A percentile compares a stretch with the other conserved stretches of the same genome.
Conservation (phyloP, 257 asterid genomes). For the Nicotiana benthamiana region DNA sequence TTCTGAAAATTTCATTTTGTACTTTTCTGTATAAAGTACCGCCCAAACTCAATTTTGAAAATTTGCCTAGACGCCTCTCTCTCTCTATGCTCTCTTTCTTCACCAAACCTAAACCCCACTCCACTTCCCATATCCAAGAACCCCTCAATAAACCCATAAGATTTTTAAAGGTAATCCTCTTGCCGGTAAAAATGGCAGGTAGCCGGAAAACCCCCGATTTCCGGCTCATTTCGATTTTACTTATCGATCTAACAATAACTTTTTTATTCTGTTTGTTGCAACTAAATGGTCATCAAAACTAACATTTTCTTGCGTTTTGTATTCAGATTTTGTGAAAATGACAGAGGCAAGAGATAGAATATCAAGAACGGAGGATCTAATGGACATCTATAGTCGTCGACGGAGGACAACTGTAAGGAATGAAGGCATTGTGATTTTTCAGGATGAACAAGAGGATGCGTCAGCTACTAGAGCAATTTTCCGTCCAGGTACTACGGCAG, state of each 20-base stretch:
- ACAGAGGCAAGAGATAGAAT: conserved; percentile 52
- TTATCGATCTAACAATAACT: too few species aligned
- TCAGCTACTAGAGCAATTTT: conserved; percentile 22
- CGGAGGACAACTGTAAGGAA: conserved; percentile 8
- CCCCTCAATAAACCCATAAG: too few species aligned
- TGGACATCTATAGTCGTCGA: conserved; percentile 25
- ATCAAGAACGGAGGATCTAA: conserved; percentile 30
- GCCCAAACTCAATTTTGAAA: conserved; percentile 39
- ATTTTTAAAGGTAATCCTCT: too few species aligned
- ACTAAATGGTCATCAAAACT: not conserved
- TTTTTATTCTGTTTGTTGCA: too few species aligned
- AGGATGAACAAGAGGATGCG: conserved; percentile 25
- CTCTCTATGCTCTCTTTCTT: conserved; percentile 1
- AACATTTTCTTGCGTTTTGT: not conserved
- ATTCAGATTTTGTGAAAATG: conserved; percentile 27
- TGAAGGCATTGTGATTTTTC: conserved; percentile 11
- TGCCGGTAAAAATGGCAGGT: too few species aligned
- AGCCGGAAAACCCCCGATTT: too few species aligned
- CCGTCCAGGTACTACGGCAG: conserved; percentile 5
- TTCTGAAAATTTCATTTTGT: not conserved
- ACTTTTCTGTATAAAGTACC: conserved; percentile 21
- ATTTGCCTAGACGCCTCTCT: conserved; percentile 37
- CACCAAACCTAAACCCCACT: too few species aligned
- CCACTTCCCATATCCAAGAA: too few species aligned
- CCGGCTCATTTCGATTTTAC: too few species aligned